Evolutionary conservation across 1,139 yeast species (phyloP), one percentile per base, ranked within the genome.

Genomic region (Candida tetrigidarum): DNA sequence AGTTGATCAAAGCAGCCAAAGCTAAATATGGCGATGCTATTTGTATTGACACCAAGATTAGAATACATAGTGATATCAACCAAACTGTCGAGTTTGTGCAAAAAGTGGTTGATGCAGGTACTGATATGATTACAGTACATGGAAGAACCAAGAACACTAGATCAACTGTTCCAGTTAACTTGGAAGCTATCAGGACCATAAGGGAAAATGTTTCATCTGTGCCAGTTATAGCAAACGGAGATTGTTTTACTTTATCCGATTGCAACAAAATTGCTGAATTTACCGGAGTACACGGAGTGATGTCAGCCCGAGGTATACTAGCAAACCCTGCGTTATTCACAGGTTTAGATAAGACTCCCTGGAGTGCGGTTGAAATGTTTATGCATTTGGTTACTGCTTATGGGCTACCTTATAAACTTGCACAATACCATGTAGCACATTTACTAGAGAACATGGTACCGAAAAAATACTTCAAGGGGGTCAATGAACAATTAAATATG

Each of bases 151-250:
- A 85, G 57, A 81, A 79, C 38, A 95, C 96, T 4, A 72, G 99
- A 50, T 87, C 96, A 1, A 83, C 95, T 0, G 79, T 80, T 33
- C 95, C 97, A 0, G 96, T 85, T 2, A 80, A 92, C 62, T 74
- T 86, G 37, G 95, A 87, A 22, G 97, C 96, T 12, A 92, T 93
- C 33, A 81, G 78, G 54, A 64, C 69, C 12, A 76, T 93, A 15
- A 84, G 84, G 50, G 76, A 78, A 20, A 63, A 74, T 2, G 88
- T 86, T 1, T 60, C 63, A 3, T 32, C 32, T 10, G 82, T 86
- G 0, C 98, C 98, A 0, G 92, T 95, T 0, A 85, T 93, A 11
- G 97, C 99, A 2, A 95, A 95, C 59, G 99, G 99, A 9, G 99
- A 95, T 64, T 93, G 96, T 55, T 87, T 86, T 56, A 64, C 80